Conservation (phyloP, 176 grass and related monocot genomes). For the Eragrostis curvula region DNA sequence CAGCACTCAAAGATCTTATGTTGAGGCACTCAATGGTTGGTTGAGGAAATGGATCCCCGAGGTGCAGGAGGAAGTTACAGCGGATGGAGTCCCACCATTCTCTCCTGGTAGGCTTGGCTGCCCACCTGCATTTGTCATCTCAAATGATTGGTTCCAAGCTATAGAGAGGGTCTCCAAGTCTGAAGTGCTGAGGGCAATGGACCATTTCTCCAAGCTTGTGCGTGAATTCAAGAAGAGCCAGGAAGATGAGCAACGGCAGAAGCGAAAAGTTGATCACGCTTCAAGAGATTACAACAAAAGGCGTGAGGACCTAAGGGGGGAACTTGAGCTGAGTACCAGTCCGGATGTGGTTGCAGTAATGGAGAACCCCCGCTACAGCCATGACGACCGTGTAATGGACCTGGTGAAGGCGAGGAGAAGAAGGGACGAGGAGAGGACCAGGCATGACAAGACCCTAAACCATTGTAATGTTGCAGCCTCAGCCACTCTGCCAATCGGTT, state of each 20-base stretch:
- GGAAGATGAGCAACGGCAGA: slow-evolving; percentile 61
- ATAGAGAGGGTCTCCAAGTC: slow-evolving; percentile 61
- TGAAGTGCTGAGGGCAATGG: slow-evolving; percentile 55
- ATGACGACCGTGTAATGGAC: slow-evolving; percentile 39
- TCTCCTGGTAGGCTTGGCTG: slow-evolving; percentile 72
- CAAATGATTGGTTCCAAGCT: slow-evolving; percentile 85
- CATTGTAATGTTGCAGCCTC: slow-evolving; percentile 55
- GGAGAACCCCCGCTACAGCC: slow-evolving; percentile 20
- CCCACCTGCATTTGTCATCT: slow-evolving; percentile 56
- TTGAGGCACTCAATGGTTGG: slow-evolving; percentile 75
- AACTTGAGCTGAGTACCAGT: slow-evolving; percentile 28
- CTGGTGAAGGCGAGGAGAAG: slow-evolving; percentile 49
- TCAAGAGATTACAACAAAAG: slow-evolving; percentile 49
- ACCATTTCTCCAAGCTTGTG: slow-evolving; percentile 45
- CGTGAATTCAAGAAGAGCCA: slow-evolving; percentile 56
- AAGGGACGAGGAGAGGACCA: slow-evolving; percentile 60
- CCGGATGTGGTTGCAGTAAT: slow-evolving; percentile 32
- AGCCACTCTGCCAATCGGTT: slow-evolving; percentile 56
- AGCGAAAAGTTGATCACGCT: slow-evolving; percentile 46
- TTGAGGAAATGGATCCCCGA: slow-evolving; percentile 77
- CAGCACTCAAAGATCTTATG: slow-evolving; percentile 64
- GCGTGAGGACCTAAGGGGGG: slow-evolving; percentile 39
- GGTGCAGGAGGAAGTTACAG: slow-evolving; percentile 53
- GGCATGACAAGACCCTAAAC: slow-evolving; percentile 51
- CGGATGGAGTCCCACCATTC: slow-evolving; percentile 77